Evolutionary conservation across 192 early-diverging fungal species (phyloP).

Genomic region (Podila epigama): DNA sequence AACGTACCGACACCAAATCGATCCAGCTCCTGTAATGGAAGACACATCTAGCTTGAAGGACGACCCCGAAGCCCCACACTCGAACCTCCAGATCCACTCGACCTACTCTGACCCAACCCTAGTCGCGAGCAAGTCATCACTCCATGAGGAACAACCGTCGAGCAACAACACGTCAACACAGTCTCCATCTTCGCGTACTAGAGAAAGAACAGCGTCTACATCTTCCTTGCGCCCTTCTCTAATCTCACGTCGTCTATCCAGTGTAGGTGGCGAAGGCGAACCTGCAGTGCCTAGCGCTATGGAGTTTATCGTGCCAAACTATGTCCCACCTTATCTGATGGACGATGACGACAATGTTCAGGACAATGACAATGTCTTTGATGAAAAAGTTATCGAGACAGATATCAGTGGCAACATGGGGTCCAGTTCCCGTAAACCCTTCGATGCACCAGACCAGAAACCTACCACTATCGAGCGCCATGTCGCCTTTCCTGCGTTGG

Average conservation of each 20-base stretch:
- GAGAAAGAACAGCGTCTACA: not conserved
- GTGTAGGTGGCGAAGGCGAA: not conserved
- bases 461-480: slow-evolving; percentile 1
- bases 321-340: slow-evolving; percentile 18
- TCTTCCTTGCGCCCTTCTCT: no score
- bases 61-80: not conserved
- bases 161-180: not conserved
- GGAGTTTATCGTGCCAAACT: slow-evolving; percentile 33
- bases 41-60: slow-evolving; percentile 14
- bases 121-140: slow-evolving; percentile 29
- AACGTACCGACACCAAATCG: slow-evolving; percentile 51
- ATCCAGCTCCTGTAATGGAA: no score
- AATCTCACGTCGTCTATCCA: slow-evolving; percentile 7
- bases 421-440: no score
- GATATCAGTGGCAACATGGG: not conserved
- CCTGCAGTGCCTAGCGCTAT: slow-evolving; percentile 12
- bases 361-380: not conserved
- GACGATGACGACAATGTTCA: slow-evolving; percentile 5
- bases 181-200: not conserved
- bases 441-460: no score
- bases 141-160: slow-evolving; percentile 2
- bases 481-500: slow-evolving; percentile 19
- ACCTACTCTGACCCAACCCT: slow-evolving; percentile 35
- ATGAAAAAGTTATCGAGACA: not conserved
- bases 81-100: slow-evolving; percentile 17